Evolutionary conservation across 2,329 filamentous ascomycete genomes (phyloP).

Genomic region (Trichoderma semiorbis): DNA sequence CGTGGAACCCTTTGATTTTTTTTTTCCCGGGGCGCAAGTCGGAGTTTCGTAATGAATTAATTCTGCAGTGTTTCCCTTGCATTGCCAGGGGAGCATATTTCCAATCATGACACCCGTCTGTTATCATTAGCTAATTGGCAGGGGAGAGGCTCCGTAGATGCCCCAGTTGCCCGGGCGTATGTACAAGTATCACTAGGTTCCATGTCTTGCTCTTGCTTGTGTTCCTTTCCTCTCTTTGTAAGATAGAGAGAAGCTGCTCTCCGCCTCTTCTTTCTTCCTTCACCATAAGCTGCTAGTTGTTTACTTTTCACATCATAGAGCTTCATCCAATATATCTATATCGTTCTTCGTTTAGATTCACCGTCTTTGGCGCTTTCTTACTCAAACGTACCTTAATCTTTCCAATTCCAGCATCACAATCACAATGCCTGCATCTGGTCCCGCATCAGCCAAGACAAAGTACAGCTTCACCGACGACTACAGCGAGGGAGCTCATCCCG

Average conservation of each 20-base stretch:
- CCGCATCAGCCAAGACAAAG: slow-evolving; percentile 19
- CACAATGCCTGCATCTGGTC: slow-evolving; percentile 7
- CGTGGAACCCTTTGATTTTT: neutral
- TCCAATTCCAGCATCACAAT: neutral
- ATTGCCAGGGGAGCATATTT: neutral
- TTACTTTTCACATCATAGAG: neutral
- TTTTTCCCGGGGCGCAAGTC: neutral
- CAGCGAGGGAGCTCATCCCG: slow-evolving; percentile 49
- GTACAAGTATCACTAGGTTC: neutral
- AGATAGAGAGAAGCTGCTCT: neutral
- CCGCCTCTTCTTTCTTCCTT: neutral
- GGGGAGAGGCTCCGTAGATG: neutral
- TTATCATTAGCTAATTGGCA: slow-evolving; percentile 6
- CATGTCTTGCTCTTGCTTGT: neutral
- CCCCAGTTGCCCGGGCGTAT: neutral
- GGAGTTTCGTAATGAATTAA: slow-evolving; percentile 8
- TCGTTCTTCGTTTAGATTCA: neutral
- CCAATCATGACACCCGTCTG: neutral
- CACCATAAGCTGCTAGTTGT: neutral
- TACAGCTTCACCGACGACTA: slow-evolving; percentile 52
- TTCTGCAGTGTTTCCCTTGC: neutral
- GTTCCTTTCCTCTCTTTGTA: neutral
- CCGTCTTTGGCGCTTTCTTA: neutral
- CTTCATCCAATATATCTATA: neutral
- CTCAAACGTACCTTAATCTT: neutral